Conservation (phyloP, 1,139 yeast genomes). For the Hyphopichia fennica region DNA sequence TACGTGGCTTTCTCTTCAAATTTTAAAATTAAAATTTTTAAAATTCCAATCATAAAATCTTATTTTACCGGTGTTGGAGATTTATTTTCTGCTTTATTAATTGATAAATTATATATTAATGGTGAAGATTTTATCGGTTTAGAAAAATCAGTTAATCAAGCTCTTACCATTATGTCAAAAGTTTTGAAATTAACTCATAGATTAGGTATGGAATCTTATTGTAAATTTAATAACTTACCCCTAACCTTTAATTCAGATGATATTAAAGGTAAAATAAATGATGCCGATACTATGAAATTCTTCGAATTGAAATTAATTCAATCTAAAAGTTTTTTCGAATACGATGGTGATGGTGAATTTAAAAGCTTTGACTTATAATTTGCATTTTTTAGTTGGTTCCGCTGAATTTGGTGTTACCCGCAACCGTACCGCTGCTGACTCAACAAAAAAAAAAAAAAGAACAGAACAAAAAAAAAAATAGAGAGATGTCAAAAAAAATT, state of each 20-base stretch:
- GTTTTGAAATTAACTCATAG: conserved; percentile 45
- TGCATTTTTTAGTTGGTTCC: too few species aligned
- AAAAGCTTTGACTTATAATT: neutral
- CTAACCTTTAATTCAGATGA: neutral
- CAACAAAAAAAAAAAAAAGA: neutral
- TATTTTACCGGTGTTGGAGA: conserved; percentile 95
- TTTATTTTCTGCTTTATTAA: conserved; percentile 73
- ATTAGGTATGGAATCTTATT: conserved; percentile 16
- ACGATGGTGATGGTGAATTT: conserved; percentile 22
- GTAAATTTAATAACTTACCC: conserved; percentile 6
- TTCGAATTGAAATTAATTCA: conserved; percentile 44
- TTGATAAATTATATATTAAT: conserved; percentile 54
- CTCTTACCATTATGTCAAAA: conserved; percentile 47
- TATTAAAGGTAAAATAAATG: conserved; percentile 33
- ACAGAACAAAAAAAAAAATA: neutral
- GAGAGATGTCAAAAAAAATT: neutral
- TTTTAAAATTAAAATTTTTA: conserved; percentile 25
- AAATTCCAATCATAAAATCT: conserved; percentile 59
- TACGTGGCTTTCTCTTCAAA: conserved; percentile 53
- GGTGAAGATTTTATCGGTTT: conserved; percentile 9
- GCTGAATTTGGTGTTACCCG: too few species aligned
- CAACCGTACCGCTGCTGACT: too few species aligned
- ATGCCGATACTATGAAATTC: conserved; percentile 36
- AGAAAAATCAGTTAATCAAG: conserved; percentile 44
- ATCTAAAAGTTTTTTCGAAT: conserved; percentile 28